A percentile compares a stretch with the other conserved stretches of the same genome.
These are phyloP conservation scores for Backusella sp. DNA, from an alignment of 192 early-diverging fungal genomes.

Conservation along the genomic window DNA sequence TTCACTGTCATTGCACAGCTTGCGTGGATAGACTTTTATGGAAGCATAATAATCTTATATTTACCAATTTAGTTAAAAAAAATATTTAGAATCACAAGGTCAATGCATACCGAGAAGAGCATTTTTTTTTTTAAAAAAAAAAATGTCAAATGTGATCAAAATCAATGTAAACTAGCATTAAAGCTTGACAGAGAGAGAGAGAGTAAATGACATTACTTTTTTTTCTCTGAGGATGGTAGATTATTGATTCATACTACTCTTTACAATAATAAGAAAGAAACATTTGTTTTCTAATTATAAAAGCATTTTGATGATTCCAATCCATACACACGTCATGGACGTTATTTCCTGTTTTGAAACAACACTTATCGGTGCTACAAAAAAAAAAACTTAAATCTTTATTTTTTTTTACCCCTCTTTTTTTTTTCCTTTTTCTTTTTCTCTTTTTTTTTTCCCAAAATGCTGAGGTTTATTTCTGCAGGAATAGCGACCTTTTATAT, in stretches of 20 bases:
- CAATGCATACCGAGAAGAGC: not conserved
- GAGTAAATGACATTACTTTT: not conserved
- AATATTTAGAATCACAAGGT: not conserved
- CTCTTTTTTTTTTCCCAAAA: not conserved
- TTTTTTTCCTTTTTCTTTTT: not conserved
- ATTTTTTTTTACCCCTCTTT: not conserved
- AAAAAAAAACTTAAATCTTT: not conserved
- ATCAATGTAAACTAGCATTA: not conserved
- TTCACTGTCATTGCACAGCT: too few species aligned
- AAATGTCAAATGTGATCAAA: not conserved
- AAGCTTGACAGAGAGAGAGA: not conserved
- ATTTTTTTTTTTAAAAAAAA: not conserved
- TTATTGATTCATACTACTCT: not conserved
- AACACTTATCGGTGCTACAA: not conserved
- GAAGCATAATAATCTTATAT: not conserved
- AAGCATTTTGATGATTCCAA: not conserved
- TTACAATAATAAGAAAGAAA: not conserved
- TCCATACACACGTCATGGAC: not conserved
- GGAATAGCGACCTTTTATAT: slow-evolving; percentile 1
- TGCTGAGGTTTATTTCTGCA: not conserved
- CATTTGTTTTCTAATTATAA: not conserved
- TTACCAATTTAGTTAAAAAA: not conserved
- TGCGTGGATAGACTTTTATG: not conserved
- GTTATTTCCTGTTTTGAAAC: too few species aligned
- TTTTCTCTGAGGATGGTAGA: not conserved